phyloP scores from a whole-genome alignment of 208 protist genomes.

The Trypanosomatidae sp. region DNA sequence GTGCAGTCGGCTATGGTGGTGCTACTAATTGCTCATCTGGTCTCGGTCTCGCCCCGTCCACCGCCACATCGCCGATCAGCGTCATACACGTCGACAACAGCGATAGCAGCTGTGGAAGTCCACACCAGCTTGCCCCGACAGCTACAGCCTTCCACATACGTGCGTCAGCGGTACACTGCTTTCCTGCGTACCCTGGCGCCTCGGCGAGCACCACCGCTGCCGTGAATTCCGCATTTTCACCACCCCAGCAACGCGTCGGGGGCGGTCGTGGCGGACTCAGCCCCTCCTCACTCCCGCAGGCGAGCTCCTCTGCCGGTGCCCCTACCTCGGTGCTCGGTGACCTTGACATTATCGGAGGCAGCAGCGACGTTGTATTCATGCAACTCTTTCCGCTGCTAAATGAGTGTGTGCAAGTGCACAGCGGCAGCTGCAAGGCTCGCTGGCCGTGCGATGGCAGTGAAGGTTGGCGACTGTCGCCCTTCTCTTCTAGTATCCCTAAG shows the following conservation, averaged over 20 bases:
- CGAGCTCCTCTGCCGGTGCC: constrained; percentile 3
- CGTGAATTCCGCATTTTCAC: background rate
- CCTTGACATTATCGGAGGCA: background rate
- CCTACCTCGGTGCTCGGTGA: background rate
- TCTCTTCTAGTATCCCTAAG: background rate
- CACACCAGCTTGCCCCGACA: constrained; percentile 10
- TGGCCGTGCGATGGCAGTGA: background rate
- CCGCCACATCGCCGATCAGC: constrained; percentile 19
- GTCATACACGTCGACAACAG: constrained; percentile 14
- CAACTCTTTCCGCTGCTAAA: constrained; percentile 22
- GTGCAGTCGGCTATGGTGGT: background rate
- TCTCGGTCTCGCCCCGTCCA: background rate
- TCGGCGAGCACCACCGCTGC: background rate
- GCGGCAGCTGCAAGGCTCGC: background rate
- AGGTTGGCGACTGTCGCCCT: background rate
- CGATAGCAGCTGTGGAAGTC: constrained; percentile 21
- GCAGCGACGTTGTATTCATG: constrained; percentile 9
- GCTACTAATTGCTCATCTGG: background rate
- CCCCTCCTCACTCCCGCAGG: background rate
- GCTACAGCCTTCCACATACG: background rate
- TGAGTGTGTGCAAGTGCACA: constrained; percentile 11
- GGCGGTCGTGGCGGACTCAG: background rate
- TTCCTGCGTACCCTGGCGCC: constrained; percentile 1
- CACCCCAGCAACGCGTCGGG: background rate
- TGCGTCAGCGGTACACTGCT: constrained; percentile 1